A percentile compares a stretch with the other conserved stretches of the same genome.
phyloP scores from a whole-genome alignment of 2,329 filamentous ascomycete species.

The Daldinia sp. region DNA sequence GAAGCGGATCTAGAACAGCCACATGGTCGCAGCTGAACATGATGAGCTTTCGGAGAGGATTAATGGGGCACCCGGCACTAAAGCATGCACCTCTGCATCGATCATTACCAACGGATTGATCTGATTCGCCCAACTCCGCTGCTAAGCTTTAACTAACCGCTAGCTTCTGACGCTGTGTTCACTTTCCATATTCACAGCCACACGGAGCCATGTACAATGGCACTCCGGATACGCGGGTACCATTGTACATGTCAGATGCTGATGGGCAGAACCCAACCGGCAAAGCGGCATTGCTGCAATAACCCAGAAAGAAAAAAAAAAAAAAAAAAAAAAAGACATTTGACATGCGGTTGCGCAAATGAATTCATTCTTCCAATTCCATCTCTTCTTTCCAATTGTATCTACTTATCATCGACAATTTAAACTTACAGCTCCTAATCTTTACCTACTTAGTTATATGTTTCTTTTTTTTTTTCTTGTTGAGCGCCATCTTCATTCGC shows the following conservation, averaged over 20 bases:
- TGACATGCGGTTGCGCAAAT: conserved; percentile 1
- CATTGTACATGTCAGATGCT: conserved; percentile 13
- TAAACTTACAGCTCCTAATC: not conserved
- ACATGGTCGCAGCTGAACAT: not conserved
- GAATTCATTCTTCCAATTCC: not conserved
- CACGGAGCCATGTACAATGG: not conserved
- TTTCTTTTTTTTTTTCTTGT: not conserved
- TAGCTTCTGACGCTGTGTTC: conserved; percentile 31
- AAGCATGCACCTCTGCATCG: conserved; percentile 1
- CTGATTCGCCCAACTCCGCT: conserved; percentile 5
- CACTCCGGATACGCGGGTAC: not conserved
- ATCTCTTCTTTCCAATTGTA: conserved; percentile 1
- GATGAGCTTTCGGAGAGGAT: conserved; percentile 16
- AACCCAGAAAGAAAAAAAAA: not conserved
- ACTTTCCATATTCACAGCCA: conserved; percentile 25
- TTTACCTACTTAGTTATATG: not conserved
- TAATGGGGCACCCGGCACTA: conserved; percentile 19
- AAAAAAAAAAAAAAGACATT: conserved; percentile 5
- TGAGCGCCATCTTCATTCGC: conserved; percentile 1
- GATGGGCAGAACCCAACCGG: conserved; percentile 24
- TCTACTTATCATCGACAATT: conserved; percentile 6
- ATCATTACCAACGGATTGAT: conserved; percentile 5
- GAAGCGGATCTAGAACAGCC: not conserved
- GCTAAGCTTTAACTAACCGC: conserved; percentile 2
- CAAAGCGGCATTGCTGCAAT: conserved; percentile 32